A percentile compares a stretch with the other conserved stretches of the same genome.
Evolutionary conservation across 306 rosid species (phyloP).

Genomic region (Adenanthera pavonina): DNA sequence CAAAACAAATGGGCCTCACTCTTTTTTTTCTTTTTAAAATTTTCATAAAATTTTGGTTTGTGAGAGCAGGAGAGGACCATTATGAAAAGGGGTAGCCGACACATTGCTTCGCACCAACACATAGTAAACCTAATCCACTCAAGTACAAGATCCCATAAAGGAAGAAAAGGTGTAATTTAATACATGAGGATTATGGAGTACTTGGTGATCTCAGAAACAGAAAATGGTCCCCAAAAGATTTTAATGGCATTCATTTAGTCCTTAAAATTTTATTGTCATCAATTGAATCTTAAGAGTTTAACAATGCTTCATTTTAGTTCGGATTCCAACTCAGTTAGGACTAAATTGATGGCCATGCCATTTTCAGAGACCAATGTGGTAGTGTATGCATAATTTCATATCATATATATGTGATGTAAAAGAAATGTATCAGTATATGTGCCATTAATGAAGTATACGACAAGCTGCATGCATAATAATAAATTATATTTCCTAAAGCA

Average conservation of each 20-base stretch:
- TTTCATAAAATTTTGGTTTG: too few relatives aligned
- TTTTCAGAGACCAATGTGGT: background rate
- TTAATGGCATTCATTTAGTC: background rate
- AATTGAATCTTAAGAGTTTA: too few relatives aligned
- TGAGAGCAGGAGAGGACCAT: too few relatives aligned
- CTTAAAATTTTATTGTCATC: too few relatives aligned
- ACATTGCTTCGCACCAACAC: slow-evolving; percentile 1
- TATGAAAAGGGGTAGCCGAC: too few relatives aligned
- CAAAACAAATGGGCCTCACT: too few relatives aligned
- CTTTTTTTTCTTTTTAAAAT: too few relatives aligned
- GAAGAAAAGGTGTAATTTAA: slow-evolving; percentile 16
- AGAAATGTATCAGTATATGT: background rate
- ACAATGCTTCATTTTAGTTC: too few relatives aligned
- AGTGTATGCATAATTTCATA: background rate
- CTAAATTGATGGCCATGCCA: background rate
- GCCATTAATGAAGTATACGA: background rate
- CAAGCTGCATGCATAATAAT: background rate
- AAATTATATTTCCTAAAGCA: too few relatives aligned
- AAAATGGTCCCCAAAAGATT: background rate
- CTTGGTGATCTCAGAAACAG: slow-evolving; percentile 25
- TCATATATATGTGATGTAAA: background rate
- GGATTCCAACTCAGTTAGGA: too few relatives aligned
- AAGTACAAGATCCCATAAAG: slow-evolving; percentile 13
- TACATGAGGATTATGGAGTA: background rate
- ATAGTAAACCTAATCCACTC: slow-evolving; percentile 13